These are phyloP conservation scores for Botrytis fragariae DNA, from an alignment of 2,329 filamentous ascomycete species.

Conservation along the genomic window DNA sequence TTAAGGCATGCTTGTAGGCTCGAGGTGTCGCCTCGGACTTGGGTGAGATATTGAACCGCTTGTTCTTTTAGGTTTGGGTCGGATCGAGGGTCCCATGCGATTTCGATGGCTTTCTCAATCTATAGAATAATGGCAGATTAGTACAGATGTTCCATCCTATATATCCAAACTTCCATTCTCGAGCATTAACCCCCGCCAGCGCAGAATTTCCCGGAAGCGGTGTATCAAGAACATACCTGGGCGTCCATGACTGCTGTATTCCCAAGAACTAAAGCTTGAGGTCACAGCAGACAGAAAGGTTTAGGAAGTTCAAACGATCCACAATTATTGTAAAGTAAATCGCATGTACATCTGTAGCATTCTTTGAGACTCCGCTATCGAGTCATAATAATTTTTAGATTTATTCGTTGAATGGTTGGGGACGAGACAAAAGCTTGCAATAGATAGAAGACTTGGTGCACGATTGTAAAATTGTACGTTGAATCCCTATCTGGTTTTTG, in stretches of 20 bases:
- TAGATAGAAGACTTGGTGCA: not conserved
- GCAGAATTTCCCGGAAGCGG: constrained; percentile 7
- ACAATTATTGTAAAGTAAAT: constrained; percentile 28
- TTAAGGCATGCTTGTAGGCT: constrained; percentile 87
- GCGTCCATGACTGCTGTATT: constrained; percentile 34
- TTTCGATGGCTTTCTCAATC: constrained; percentile 94
- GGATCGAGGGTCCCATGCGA: constrained; percentile 80
- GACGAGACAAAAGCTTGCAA: constrained; percentile 18
- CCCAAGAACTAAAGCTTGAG: constrained; percentile 19
- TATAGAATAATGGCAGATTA: constrained; percentile 43
- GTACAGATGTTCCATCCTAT: not conserved
- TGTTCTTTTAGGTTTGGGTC: constrained; percentile 74
- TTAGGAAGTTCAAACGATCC: constrained; percentile 21
- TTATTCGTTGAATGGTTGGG: constrained; percentile 23
- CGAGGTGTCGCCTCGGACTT: constrained; percentile 75
- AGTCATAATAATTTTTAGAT: constrained; percentile 29
- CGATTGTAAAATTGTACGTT: not conserved
- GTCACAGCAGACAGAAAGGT: constrained; percentile 12
- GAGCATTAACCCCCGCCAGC: not conserved
- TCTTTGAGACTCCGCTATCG: constrained; percentile 33
- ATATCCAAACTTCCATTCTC: not conserved
- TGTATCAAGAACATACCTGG: constrained; percentile 33
- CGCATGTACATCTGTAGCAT: constrained; percentile 32
- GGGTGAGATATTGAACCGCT: constrained; percentile 76
- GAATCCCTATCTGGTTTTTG: not conserved